Evolutionary conservation across 1,139 yeast genomes (phyloP), one percentile per base, ranked within the genome.

Genomic region (Saccharomyces hybrid): DNA sequence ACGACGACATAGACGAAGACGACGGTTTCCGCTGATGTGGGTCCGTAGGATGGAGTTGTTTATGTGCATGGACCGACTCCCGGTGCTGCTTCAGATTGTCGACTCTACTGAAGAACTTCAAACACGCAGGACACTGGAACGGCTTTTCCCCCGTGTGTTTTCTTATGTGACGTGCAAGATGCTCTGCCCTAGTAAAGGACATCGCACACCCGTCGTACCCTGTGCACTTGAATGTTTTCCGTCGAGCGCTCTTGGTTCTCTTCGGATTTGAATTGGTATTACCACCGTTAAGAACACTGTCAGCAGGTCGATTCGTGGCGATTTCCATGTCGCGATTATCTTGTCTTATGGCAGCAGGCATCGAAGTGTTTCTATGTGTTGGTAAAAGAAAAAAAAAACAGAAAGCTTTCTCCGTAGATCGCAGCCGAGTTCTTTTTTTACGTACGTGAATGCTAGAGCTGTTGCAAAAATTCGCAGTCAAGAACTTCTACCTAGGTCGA

Each of bases 21-120:
- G 38, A 47, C 2, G 38, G 32, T 16, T 26, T 19, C 4, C 34
- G 52, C 27, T 29, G 52, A 14, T 29, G 50, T 28, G 32, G 4
- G 13, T 9, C 8, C n/a, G 27, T 3, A 34, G 47, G 2, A 27
- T n/a, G 41, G 26, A 28, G 41, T 11, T 46, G 46, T 23, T 26
- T 29, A 31, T 34, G 46, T 29, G 55, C 51, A 68, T 91, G 97
- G 13, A 91, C 97, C 0, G 97, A 88, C 66, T 89, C 96, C 59
- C 86, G 86, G 71, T 91, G 98, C 72, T 91, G 98, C 57, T 97
- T 80, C 58, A 91, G 75, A 69, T 91, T 91, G 71, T 91, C 97
- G 59, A 91, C 75, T 51, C 97, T 78, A 31, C 93, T 84, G 68
- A 91, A 91, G 66, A 83, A 81, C 64, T 91, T 83, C 47, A 82